phyloP scores from a whole-genome alignment of 169 alveolate species.

The Plasmodium inui region DNA sequence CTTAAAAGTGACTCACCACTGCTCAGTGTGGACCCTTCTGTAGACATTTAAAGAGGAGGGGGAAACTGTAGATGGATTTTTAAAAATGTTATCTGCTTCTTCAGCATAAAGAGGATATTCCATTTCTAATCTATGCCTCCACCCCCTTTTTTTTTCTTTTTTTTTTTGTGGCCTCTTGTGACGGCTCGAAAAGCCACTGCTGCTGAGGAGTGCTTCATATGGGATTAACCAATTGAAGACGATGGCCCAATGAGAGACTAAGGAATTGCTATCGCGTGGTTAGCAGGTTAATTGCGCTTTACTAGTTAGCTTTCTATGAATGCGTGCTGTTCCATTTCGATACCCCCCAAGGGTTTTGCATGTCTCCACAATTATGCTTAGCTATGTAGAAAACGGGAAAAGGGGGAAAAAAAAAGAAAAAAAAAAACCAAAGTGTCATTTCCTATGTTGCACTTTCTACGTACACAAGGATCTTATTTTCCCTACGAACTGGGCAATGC shows the following conservation, averaged over 20 bases:
- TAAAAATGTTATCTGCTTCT: not conserved
- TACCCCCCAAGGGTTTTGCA: not conserved
- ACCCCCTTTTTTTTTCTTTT: too few relatives aligned
- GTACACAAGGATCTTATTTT: not conserved
- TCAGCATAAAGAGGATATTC: not conserved
- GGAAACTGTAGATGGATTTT: not conserved
- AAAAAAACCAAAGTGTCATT: not conserved
- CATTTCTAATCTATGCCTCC: not conserved
- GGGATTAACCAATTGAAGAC: not conserved
- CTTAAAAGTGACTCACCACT: not conserved
- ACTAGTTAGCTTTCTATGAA: not conserved
- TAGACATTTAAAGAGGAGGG: not conserved
- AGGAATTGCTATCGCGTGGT: not conserved
- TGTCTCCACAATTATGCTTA: conserved; percentile 8
- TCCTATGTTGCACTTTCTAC: not conserved
- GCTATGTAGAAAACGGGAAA: not conserved
- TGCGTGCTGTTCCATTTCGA: not conserved
- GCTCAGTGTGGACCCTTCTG: not conserved
- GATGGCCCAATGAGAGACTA: not conserved
- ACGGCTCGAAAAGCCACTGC: not conserved
- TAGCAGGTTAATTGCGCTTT: not conserved
- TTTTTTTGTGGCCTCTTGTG: not conserved
- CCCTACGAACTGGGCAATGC: not conserved
- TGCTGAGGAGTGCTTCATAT: not conserved
- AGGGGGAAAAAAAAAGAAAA: not conserved